These are phyloP conservation scores for Odontarrhena argentea DNA, from an alignment of 345 rosid species.

Conservation along the genomic window DNA sequence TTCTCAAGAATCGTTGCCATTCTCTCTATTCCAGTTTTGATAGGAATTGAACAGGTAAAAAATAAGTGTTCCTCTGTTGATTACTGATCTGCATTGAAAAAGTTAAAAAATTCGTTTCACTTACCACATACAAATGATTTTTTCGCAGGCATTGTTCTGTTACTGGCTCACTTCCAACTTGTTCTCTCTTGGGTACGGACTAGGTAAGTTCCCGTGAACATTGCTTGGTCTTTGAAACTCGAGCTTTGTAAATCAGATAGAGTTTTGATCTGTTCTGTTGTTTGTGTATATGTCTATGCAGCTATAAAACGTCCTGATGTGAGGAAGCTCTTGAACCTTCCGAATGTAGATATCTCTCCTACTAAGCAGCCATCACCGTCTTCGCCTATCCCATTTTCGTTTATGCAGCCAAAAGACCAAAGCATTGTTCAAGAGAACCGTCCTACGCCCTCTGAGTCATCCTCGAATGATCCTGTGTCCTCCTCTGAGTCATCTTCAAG, in stretches of 20 bases:
- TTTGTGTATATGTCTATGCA: slow-evolving; percentile 35
- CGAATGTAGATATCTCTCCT: slow-evolving; percentile 32
- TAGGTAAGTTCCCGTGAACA: slow-evolving; percentile 39
- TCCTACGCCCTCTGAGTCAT: slow-evolving; percentile 28
- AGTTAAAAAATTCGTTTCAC: background rate
- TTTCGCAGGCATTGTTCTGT: slow-evolving; percentile 51
- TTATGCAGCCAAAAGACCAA: slow-evolving; percentile 32
- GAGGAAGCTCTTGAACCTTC: slow-evolving; percentile 48
- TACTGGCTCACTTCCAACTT: slow-evolving; percentile 61
- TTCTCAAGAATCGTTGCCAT: slow-evolving; percentile 56
- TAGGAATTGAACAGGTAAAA: slow-evolving; percentile 52
- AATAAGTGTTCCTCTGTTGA: background rate
- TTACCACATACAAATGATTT: background rate
- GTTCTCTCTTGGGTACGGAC: slow-evolving; percentile 49
- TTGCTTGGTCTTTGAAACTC: slow-evolving; percentile 6
- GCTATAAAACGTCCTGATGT: slow-evolving; percentile 47
- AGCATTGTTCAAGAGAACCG: slow-evolving; percentile 26
- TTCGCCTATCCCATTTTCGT: slow-evolving; percentile 41
- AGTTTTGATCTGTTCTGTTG: slow-evolving; percentile 14
- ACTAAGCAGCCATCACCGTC: slow-evolving; percentile 27
- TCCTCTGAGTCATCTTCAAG: slow-evolving; percentile 35
- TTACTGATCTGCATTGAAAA: slow-evolving; percentile 8
- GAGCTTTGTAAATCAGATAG: slow-evolving; percentile 8
- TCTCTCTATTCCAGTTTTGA: slow-evolving; percentile 55
- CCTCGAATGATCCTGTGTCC: slow-evolving; percentile 27